Percentiles rank a stretch among this genome's conserved stretches.
Evolutionary conservation across 177 flowering plant species (phyloP).

Genomic region (Vitis hybrid): DNA sequence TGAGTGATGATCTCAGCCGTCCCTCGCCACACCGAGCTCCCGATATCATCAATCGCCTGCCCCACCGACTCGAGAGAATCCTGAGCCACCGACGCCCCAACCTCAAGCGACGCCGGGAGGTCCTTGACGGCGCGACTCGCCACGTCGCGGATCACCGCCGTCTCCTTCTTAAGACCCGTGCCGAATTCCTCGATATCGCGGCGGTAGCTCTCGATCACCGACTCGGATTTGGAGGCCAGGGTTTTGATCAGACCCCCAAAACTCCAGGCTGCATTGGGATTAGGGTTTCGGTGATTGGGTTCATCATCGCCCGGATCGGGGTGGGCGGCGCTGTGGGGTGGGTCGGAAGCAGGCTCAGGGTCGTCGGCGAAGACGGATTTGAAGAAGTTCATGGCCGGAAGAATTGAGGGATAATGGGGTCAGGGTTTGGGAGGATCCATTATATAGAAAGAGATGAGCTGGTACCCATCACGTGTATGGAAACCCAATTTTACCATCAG

Average conservation of each 20-base stretch:
- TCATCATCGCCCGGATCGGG: slow-evolving; percentile 1
- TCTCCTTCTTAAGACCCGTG: slow-evolving; percentile 67
- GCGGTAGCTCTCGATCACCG: slow-evolving; percentile 65
- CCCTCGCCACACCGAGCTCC: slow-evolving; percentile 63
- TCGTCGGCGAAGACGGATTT: slow-evolving; percentile 77
- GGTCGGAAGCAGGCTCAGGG: slow-evolving; percentile 20
- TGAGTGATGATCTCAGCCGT: slow-evolving; percentile 63
- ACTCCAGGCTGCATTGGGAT: slow-evolving; percentile 33
- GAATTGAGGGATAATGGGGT: too few species aligned
- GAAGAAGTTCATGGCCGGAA: slow-evolving; percentile 68
- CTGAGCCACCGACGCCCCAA: slow-evolving; percentile 73
- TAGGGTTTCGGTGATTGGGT: slow-evolving; percentile 15
- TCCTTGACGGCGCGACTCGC: slow-evolving; percentile 71
- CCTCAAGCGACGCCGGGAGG: slow-evolving; percentile 61
- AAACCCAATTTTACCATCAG: too few species aligned
- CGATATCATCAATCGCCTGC: slow-evolving; percentile 67
- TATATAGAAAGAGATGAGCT: too few species aligned
- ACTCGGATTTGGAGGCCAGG: slow-evolving; percentile 61
- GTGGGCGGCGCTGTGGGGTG: background rate
- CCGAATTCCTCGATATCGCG: slow-evolving; percentile 81
- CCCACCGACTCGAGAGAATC: slow-evolving; percentile 80
- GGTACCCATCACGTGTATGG: too few species aligned
- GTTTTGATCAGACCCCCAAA: slow-evolving; percentile 69
- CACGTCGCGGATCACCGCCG: slow-evolving; percentile 54
- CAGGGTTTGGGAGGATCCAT: too few species aligned